phyloP scores from a whole-genome alignment of 2,329 filamentous ascomycete genomes.

The Talaromyces islandicus region DNA sequence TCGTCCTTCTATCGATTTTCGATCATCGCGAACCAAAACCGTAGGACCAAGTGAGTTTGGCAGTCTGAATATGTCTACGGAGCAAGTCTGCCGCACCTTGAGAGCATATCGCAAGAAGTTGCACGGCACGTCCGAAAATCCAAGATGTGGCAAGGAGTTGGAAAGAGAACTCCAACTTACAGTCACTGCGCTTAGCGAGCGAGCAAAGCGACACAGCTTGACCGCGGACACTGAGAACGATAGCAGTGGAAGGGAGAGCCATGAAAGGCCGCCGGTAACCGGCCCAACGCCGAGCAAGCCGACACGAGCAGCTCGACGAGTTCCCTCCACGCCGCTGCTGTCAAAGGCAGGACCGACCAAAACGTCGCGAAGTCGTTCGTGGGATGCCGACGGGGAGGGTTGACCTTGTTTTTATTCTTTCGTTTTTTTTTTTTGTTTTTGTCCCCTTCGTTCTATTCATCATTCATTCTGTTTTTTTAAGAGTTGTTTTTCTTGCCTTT shows the following conservation, averaged over 20 bases:
- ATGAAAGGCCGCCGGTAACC: conserved; percentile 8
- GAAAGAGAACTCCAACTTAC: conserved; percentile 51
- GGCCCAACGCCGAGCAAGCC: conserved; percentile 17
- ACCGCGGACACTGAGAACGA: conserved; percentile 31
- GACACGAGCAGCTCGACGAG: conserved; percentile 22
- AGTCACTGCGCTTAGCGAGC: conserved; percentile 26
- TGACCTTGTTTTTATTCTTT: not conserved
- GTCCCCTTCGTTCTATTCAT: not conserved
- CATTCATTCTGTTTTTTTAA: not conserved
- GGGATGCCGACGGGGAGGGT: conserved; percentile 21
- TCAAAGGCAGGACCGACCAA: conserved; percentile 18
- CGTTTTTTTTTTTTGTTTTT: not conserved
- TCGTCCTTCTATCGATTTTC: conserved; percentile 46
- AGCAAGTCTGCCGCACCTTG: conserved; percentile 53
- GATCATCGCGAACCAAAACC: conserved; percentile 35
- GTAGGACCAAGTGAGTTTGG: conserved; percentile 35
- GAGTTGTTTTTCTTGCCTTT: not conserved
- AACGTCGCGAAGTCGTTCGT: conserved; percentile 26
- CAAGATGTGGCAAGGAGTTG: conserved; percentile 49
- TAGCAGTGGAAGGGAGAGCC: conserved; percentile 34
- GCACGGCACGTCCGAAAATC: conserved; percentile 40
- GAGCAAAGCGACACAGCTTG: conserved; percentile 23
- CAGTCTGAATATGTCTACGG: conserved; percentile 47
- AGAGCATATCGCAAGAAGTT: conserved; percentile 56
- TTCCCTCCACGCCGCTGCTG: conserved; percentile 29